phyloP scores from a whole-genome alignment of 2,329 filamentous ascomycete genomes.

The Phaeosphaeria sp. region DNA sequence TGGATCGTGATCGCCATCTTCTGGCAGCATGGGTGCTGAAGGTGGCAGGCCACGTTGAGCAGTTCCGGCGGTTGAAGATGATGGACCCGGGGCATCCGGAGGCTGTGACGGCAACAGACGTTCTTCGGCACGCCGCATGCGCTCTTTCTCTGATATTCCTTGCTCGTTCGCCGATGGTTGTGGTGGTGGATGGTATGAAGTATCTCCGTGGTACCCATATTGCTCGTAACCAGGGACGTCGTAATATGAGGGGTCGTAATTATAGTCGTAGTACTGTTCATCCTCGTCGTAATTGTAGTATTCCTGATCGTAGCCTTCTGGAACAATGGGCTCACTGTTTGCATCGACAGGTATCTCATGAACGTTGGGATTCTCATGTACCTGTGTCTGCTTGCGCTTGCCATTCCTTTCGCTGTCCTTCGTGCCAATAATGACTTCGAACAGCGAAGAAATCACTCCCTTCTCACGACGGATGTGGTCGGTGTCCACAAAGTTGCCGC shows the following conservation, averaged over 20 bases:
- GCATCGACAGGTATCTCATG: slow-evolving; percentile 30
- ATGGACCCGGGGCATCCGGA: slow-evolving; percentile 56
- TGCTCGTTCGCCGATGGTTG: slow-evolving; percentile 63
- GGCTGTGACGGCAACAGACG: slow-evolving; percentile 82
- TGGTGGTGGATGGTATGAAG: slow-evolving; percentile 62
- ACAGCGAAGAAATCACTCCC: slow-evolving; percentile 84
- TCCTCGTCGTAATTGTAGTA: slow-evolving; percentile 43
- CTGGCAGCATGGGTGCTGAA: slow-evolving; percentile 45
- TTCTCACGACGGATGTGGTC: slow-evolving; percentile 86
- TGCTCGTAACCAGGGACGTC: slow-evolving; percentile 38
- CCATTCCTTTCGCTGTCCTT: slow-evolving; percentile 70
- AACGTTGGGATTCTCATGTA: slow-evolving; percentile 15
- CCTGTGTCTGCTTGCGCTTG: slow-evolving; percentile 49
- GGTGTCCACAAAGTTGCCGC: slow-evolving; percentile 81
- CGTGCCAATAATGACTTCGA: slow-evolving; percentile 88
- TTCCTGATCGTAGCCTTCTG: slow-evolving; percentile 29
- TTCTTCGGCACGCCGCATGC: slow-evolving; percentile 76
- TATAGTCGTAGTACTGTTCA: slow-evolving; percentile 41
- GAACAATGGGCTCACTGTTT: slow-evolving; percentile 17
- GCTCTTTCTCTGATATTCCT: slow-evolving; percentile 80
- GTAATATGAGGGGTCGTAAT: slow-evolving; percentile 39
- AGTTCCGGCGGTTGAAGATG: slow-evolving; percentile 49
- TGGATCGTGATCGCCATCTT: slow-evolving; percentile 37
- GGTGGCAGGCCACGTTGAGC: slow-evolving; percentile 33
- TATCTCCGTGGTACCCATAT: slow-evolving; percentile 39